Evolutionary conservation across 352 stramenopile genomes (phyloP).

Genomic region (Phytophthora ohioensis): DNA sequence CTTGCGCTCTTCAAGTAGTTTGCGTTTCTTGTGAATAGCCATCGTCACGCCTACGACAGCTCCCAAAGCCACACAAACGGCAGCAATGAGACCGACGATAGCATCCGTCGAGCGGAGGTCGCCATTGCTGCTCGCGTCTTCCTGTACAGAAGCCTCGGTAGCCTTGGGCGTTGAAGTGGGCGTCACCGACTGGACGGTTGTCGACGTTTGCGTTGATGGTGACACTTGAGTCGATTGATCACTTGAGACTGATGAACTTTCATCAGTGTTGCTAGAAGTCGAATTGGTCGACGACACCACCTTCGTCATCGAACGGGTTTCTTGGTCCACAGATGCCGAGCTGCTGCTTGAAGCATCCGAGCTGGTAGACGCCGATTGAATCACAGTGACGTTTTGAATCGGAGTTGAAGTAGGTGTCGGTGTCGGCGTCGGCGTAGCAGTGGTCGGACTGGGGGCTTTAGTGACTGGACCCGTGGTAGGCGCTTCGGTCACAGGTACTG

Average conservation of each 20-base stretch:
- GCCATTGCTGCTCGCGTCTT: conserved; percentile 24
- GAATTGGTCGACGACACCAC: conserved; percentile 2
- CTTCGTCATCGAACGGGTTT: neutral
- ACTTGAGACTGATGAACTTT: conserved; percentile 1
- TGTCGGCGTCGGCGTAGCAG: neutral
- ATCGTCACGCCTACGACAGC: conserved; percentile 20
- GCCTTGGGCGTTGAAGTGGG: conserved; percentile 11
- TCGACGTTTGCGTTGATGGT: conserved; percentile 1
- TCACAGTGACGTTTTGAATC: neutral
- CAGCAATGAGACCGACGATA: conserved; percentile 30
- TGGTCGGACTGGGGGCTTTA: neutral
- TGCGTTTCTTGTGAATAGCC: conserved; percentile 34
- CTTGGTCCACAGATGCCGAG: neutral
- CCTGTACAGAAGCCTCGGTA: conserved; percentile 26
- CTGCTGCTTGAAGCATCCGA: neutral
- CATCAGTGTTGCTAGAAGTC: conserved; percentile 2
- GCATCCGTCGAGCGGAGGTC: conserved; percentile 22
- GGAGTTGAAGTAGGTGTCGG: conserved; percentile 7
- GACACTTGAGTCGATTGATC: conserved; percentile 14
- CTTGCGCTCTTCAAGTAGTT: conserved; percentile 36
- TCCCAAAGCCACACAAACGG: conserved; percentile 27
- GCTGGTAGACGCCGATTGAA: conserved; percentile 15
- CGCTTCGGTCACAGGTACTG: neutral
- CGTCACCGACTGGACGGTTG: conserved; percentile 6
- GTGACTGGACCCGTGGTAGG: neutral